phyloP scores from a whole-genome alignment of 2,329 filamentous ascomycete genomes.

The Stachybotrys chartarum region DNA sequence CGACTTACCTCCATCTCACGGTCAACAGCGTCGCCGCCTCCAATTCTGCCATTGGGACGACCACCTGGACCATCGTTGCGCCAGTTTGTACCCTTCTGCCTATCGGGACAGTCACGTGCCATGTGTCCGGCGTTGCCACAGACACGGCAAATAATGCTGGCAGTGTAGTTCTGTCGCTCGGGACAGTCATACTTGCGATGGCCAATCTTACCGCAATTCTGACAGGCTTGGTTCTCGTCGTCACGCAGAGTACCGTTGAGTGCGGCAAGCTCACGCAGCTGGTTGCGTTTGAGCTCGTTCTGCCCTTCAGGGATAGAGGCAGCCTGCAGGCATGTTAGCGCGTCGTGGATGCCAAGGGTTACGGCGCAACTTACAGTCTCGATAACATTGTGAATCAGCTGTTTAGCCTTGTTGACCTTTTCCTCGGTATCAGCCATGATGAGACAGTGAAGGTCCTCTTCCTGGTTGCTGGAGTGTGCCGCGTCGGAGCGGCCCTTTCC shows the following conservation, averaged over 20 bases:
- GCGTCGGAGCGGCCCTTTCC: constrained; percentile 98
- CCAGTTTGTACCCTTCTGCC: constrained; percentile 85
- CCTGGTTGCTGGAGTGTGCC: constrained; percentile 98
- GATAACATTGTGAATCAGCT: constrained; percentile 96
- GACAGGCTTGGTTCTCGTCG: constrained; percentile 98
- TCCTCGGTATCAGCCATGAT: constrained; percentile 99
- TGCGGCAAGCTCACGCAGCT: constrained; percentile 92
- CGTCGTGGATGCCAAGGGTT: constrained; percentile 14
- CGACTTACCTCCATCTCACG: constrained; percentile 83
- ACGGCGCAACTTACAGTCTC: constrained; percentile 68
- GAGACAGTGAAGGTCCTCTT: constrained; percentile 96
- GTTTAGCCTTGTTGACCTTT: constrained; percentile 98
- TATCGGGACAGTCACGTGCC: constrained; percentile 94
- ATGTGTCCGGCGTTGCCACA: constrained; percentile 98
- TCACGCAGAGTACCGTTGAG: constrained; percentile 98
- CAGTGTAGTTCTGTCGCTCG: constrained; percentile 96
- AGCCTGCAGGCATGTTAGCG: constrained; percentile 50
- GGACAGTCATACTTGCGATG: constrained; percentile 99
- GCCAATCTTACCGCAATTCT: constrained; percentile 98
- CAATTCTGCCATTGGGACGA: constrained; percentile 58
- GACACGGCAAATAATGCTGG: constrained; percentile 96
- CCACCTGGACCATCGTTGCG: constrained; percentile 64
- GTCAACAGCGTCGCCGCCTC: constrained; percentile 76
- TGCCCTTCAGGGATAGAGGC: constrained; percentile 97
- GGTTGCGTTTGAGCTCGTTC: constrained; percentile 97